Evolutionary conservation across 257 asterid species (phyloP).

Genomic region (Gentiana straminea): DNA sequence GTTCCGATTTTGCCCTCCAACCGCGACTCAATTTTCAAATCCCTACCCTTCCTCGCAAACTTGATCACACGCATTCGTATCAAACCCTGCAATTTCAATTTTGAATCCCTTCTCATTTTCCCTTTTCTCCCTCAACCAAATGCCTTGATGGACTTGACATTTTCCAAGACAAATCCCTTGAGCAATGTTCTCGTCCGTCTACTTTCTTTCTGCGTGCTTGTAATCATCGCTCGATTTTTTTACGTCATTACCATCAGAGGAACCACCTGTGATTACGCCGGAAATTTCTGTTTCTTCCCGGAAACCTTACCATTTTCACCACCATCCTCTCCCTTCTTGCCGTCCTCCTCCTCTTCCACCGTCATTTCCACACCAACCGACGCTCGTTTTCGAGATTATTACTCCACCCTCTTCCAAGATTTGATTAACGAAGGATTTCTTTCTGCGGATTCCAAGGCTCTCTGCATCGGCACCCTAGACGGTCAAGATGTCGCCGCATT

Average conservation of each 20-base stretch:
- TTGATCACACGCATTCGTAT: too few relatives aligned
- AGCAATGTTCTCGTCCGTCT: conserved; percentile 43
- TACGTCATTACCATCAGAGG: conserved; percentile 39
- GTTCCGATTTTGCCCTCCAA: conserved; percentile 8
- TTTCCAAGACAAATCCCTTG: conserved; percentile 14
- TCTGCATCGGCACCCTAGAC: conserved; percentile 31
- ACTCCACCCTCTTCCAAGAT: conserved; percentile 41
- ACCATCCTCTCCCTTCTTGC: background rate
- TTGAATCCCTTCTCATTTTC: too few relatives aligned
- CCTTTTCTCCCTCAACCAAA: conserved; percentile 3
- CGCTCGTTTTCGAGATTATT: conserved; percentile 22
- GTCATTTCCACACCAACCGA: conserved; percentile 1
- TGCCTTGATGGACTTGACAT: conserved; percentile 28
- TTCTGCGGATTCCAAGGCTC: conserved; percentile 25
- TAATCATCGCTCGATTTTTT: conserved; percentile 43
- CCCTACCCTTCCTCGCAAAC: conserved; percentile 11
- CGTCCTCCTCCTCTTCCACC: background rate
- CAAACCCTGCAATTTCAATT: background rate
- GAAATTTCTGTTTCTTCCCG: conserved; percentile 26
- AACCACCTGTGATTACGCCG: conserved; percentile 28
- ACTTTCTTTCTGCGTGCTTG: conserved; percentile 43
- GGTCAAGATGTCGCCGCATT: conserved; percentile 37
- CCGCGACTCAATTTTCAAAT: conserved; percentile 9
- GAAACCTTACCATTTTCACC: conserved; percentile 4
- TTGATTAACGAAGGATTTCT: conserved; percentile 34